Evolutionary conservation across 371 early-diverging fungal genomes (phyloP).

Genomic region (Entomophthora muscae): DNA sequence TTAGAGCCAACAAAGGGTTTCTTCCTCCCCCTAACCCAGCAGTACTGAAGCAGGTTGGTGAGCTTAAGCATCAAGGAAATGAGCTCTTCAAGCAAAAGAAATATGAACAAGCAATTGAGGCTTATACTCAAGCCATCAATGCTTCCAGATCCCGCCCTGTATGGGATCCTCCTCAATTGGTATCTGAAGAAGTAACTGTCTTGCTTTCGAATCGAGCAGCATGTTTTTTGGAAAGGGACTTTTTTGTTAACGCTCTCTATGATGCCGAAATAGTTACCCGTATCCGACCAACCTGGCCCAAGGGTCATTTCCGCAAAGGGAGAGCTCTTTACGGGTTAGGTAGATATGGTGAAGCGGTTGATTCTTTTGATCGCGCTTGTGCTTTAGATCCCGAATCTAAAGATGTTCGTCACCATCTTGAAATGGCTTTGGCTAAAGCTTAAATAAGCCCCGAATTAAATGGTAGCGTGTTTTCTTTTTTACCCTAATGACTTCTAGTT

Average conservation of each 20-base stretch:
- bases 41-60: conserved; percentile 37
- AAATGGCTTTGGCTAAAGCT: neutral
- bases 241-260: conserved; percentile 51
- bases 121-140: conserved; percentile 53
- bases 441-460: too few species aligned
- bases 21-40: conserved; percentile 59
- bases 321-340: conserved; percentile 46
- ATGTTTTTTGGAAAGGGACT: conserved; percentile 38
- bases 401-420: conserved; percentile 16
- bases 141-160: conserved; percentile 48
- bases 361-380: conserved; percentile 43
- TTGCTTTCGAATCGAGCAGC: conserved; percentile 54
- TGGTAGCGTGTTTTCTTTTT: too few species aligned
- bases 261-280: conserved; percentile 59
- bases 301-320: conserved; percentile 66
- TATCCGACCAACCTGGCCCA: conserved; percentile 53
- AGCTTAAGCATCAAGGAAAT: conserved; percentile 59
- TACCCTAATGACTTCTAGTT: too few species aligned
- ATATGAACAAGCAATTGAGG: conserved; percentile 44
- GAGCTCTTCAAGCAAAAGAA: conserved; percentile 40
- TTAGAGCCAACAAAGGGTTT: conserved; percentile 23
- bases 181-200: conserved; percentile 48
- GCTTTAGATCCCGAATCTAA: conserved; percentile 47
- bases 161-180: conserved; percentile 50
- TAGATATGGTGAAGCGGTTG: conserved; percentile 41